These are phyloP conservation scores for Apiotrichum sp. DNA, from an alignment of 1,284 basidiomycete genomes.

Conservation along the genomic window DNA sequence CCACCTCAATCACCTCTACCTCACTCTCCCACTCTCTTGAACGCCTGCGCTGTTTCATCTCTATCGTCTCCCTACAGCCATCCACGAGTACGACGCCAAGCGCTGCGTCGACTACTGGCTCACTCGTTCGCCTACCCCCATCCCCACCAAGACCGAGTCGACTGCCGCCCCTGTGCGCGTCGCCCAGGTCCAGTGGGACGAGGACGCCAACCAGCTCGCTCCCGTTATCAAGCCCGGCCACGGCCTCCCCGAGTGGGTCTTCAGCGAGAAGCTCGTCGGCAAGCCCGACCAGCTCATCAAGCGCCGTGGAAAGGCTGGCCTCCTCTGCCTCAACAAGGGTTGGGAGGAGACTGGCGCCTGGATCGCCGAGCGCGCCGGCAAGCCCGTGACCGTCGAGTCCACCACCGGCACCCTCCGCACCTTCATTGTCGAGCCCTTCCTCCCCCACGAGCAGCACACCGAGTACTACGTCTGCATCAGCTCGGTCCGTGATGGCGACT, in stretches of 20 bases:
- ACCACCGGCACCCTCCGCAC: slow-evolving; percentile 91
- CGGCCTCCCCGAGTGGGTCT: slow-evolving; percentile 77
- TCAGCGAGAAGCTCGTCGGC: slow-evolving; percentile 76
- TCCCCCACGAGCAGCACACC: slow-evolving; percentile 86
- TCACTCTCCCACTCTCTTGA: background rate
- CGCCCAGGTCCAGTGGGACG: slow-evolving; percentile 57
- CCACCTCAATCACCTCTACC: background rate
- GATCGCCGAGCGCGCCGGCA: slow-evolving; percentile 86
- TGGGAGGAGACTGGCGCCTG: slow-evolving; percentile 81
- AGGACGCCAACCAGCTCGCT: slow-evolving; percentile 71
- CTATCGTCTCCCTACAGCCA: slow-evolving; percentile 53
- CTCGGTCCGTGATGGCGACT: slow-evolving; percentile 89
- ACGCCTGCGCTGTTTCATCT: no score
- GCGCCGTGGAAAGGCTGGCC: slow-evolving; percentile 95
- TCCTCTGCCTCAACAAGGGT: slow-evolving; percentile 87
- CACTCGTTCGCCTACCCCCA: slow-evolving; percentile 65
- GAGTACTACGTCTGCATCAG: slow-evolving; percentile 99
- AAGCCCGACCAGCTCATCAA: slow-evolving; percentile 99
- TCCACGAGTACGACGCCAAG: slow-evolving; percentile 92
- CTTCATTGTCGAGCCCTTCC: slow-evolving; percentile 98
- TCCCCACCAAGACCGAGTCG: slow-evolving; percentile 44
- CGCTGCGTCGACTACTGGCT: slow-evolving; percentile 91
- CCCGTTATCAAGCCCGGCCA: slow-evolving; percentile 56
- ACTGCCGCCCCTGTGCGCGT: slow-evolving; percentile 45
- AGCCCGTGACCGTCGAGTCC: slow-evolving; percentile 86